Evolutionary conservation across 768 basidiomycete genomes (phyloP), one percentile per base, ranked within the genome.

Genomic region (Podaxis rugospora): DNA sequence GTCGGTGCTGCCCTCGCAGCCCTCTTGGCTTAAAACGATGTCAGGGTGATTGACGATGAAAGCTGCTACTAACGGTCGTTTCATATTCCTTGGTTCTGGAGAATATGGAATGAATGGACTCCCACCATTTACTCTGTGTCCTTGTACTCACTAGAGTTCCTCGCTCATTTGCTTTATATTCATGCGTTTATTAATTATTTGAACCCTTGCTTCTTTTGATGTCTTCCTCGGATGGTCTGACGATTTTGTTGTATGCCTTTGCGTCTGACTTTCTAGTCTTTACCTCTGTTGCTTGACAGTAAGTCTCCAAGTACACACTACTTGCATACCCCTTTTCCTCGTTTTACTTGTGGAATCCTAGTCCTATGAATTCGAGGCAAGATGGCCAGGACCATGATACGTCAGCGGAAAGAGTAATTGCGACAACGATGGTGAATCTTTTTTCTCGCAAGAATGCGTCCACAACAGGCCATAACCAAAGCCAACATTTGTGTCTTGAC

Each of bases 1-100:
- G 67, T 80, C 51, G 80, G 75, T 36, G 76, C 81, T 52, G 80
- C 77, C 44, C 63, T 76, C 50, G 74, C 79, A 47, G 85, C 76
- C 9, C 65, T 80, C 50, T 63, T 80, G 51, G 73, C 72, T 27
- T 80, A 73, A 80, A 67, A 21, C 32, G 6, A 28, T 39, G 23
- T 28, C 21, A 23, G 3, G 7, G 23, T 49, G 47, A 9, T 27
- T 49, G 25, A 9, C 23, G 42, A 47, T 47, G 28, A 53, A 49
- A 61, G 42, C 32, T 60, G 27, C 27, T 58, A 25, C 7, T 47
- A 28, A 32, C 51, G 28, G 57, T 42, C 39, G 32, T 13, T 40
- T 37, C 13, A 50, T 28, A 23, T 57, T 16, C 36, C 47, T 60
- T 50, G 49, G 13, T 32, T 25, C 40, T 13, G 40, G 47, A 46